Evolutionary conservation across 2,329 filamentous ascomycete genomes (phyloP).

Genomic region (Fonsecaea nubica): DNA sequence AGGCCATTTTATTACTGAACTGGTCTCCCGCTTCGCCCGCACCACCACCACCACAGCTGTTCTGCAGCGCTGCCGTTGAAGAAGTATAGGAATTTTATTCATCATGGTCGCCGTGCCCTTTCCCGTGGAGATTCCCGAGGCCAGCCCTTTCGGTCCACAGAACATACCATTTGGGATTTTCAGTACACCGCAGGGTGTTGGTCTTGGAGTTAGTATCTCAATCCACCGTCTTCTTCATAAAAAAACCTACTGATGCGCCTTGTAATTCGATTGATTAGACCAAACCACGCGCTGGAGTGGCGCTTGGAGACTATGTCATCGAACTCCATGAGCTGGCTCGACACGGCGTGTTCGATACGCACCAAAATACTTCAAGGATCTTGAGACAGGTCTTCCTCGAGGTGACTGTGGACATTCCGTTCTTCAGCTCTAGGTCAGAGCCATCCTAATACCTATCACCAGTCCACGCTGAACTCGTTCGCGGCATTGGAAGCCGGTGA

Average conservation of each 20-base stretch:
- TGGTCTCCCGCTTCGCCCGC: not conserved
- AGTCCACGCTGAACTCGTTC: conserved; percentile 18
- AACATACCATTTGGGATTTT: conserved; percentile 28
- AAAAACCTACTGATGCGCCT: not conserved
- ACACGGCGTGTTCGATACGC: conserved; percentile 12
- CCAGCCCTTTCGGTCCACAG: conserved; percentile 6
- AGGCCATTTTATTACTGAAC: not conserved
- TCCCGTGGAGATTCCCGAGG: conserved; percentile 3
- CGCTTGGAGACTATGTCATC: conserved; percentile 17
- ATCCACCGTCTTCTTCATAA: not conserved
- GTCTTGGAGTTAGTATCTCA: conserved; percentile 14
- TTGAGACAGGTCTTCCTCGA: conserved; percentile 15
- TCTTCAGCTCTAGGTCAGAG: not conserved
- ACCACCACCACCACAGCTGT: not conserved
- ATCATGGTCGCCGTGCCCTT: conserved; percentile 5
- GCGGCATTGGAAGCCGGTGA: not conserved
- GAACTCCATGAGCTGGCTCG: conserved; percentile 14
- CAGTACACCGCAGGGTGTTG: conserved; percentile 10
- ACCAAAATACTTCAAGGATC: not conserved
- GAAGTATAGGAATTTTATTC: not conserved
- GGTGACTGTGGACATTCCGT: conserved; percentile 1
- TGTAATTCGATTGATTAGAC: not conserved
- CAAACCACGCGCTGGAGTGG: conserved; percentile 15
- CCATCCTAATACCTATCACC: not conserved
- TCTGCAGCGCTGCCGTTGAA: not conserved